Percentiles rank a stretch among this genome's conserved stretches.
phyloP scores from a whole-genome alignment of 2,329 filamentous ascomycete species.

The Cercospora sp. region DNA sequence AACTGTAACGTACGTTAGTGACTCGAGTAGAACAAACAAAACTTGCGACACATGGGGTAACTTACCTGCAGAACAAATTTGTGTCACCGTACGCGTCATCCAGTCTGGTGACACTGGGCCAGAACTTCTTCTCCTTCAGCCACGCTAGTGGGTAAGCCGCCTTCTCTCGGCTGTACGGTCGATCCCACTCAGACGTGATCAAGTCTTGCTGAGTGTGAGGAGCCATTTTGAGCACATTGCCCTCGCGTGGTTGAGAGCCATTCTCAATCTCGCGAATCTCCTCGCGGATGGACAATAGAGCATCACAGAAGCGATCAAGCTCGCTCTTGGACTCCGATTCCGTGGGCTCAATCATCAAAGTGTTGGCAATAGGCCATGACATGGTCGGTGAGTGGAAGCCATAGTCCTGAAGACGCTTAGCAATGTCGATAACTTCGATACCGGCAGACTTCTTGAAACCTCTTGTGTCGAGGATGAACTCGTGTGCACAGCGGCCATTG shows the following conservation, averaged over 20 bases:
- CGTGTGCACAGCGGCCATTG: conserved; percentile 86
- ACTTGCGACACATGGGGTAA: neutral
- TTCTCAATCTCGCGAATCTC: conserved; percentile 85
- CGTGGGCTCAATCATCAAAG: conserved; percentile 96
- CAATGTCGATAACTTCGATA: conserved; percentile 89
- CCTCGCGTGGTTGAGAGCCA: conserved; percentile 70
- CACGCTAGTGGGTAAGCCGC: conserved; percentile 84
- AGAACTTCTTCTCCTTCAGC: conserved; percentile 95
- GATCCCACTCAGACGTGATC: conserved; percentile 73
- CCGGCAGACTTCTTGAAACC: conserved; percentile 80
- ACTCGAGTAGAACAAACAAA: neutral
- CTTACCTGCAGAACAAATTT: conserved; percentile 83
- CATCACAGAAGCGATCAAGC: conserved; percentile 89
- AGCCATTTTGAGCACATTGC: conserved; percentile 84
- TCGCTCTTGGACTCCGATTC: conserved; percentile 91
- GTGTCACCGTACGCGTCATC: conserved; percentile 89
- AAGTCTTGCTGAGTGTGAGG: conserved; percentile 85
- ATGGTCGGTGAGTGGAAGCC: conserved; percentile 97
- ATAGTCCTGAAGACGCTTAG: conserved; percentile 95
- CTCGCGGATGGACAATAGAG: conserved; percentile 78
- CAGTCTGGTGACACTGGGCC: conserved; percentile 82
- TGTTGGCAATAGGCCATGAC: conserved; percentile 94
- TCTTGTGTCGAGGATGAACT: conserved; percentile 91
- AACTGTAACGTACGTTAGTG: conserved; percentile 43
- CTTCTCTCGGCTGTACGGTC: conserved; percentile 77